These are phyloP conservation scores for Aspergillus calidoustus DNA, from an alignment of 2,329 filamentous ascomycete species.

Conservation along the genomic window DNA sequence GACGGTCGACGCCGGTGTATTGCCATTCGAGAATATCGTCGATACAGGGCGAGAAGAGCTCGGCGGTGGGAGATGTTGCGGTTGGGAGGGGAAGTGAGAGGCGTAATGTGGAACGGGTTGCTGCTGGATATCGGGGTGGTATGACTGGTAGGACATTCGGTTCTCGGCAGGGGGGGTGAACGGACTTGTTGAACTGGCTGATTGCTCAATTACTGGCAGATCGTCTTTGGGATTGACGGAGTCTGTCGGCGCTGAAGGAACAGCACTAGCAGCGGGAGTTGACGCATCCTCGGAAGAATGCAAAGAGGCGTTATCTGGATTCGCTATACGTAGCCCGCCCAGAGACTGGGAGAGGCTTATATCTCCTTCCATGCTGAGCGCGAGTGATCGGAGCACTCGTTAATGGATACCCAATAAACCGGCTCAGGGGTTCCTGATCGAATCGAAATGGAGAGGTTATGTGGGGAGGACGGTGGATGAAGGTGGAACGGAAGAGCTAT, in stretches of 20 bases:
- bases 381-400: slow-evolving; percentile 7
- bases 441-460: slow-evolving; percentile 14
- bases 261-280: slow-evolving; percentile 29
- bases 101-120: slow-evolving; percentile 49
- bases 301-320: slow-evolving; percentile 76
- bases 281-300: slow-evolving; percentile 41
- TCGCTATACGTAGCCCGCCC: slow-evolving; percentile 94
- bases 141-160: slow-evolving; percentile 49
- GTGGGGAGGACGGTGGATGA: slow-evolving; percentile 19
- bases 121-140: slow-evolving; percentile 51
- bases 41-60: slow-evolving; percentile 52
- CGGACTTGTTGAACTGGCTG: slow-evolving; percentile 29
- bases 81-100: slow-evolving; percentile 41
- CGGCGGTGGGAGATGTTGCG: slow-evolving; percentile 44
- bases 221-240: slow-evolving; percentile 27
- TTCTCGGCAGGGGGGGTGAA: slow-evolving; percentile 38
- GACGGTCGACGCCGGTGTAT: slow-evolving; percentile 42
- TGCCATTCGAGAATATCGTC: slow-evolving; percentile 53
- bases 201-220: slow-evolving; percentile 26
- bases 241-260: slow-evolving; percentile 29
- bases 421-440: slow-evolving; percentile 14
- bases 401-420: slow-evolving; percentile 12
- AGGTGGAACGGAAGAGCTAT: slow-evolving; percentile 18
- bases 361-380: slow-evolving; percentile 79
- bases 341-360: slow-evolving; percentile 89